Base-by-base conservation (phyloP, 192 early-diverging fungal genomes). In the Gryganskiella cystojenkinii region DNA sequence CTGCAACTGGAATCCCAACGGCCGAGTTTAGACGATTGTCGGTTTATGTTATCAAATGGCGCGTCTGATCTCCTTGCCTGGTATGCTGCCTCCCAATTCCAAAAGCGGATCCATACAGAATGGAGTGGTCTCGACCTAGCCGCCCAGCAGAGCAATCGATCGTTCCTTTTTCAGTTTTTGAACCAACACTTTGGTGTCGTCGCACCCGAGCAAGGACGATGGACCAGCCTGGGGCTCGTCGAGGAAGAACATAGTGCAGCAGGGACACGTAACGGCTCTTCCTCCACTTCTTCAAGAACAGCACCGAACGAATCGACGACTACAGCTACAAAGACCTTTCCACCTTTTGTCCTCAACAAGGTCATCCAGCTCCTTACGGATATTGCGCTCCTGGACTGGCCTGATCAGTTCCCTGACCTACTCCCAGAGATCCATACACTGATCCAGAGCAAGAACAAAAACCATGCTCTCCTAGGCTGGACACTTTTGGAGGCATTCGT, bases 31-130 rank as follows among this genome's bases (percentile, higher is more conserved):
- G 74, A 69, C 30, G 74, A 78, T 31, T 78, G 74, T 42, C 52
- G 61, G 27, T 78, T 56, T 50, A 37, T 78, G 60, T 56, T 78
- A 10, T 51, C 61, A 30, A 67, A 78, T 50, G 74, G 65, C 8
- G 66, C 46, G 24, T 78, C 74, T 1, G 67, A 68, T 27, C 68
- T 68, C 37, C 43, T 66, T 5, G 74, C 66, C 20, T 78, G 74
- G 74, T 78, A 64, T 35, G 74, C 74, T 25, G 50, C 74, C n/a
- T 69, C 74, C 2, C 74, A 78, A 34, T 78, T 69, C 24, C 66
- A 78, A 53, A 78, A 78, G 45, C 55, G 74, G 43, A 78, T 78
- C 45, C 74, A 69, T 9, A 27, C 42, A 42, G 67, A 68, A 22
- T 78, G 74, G 74, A 34, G 43, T 9, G 47, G 35, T 40, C 74